phyloP scores from a whole-genome alignment of 2,329 filamentous ascomycete genomes.

The Fusarium beomiforme region DNA sequence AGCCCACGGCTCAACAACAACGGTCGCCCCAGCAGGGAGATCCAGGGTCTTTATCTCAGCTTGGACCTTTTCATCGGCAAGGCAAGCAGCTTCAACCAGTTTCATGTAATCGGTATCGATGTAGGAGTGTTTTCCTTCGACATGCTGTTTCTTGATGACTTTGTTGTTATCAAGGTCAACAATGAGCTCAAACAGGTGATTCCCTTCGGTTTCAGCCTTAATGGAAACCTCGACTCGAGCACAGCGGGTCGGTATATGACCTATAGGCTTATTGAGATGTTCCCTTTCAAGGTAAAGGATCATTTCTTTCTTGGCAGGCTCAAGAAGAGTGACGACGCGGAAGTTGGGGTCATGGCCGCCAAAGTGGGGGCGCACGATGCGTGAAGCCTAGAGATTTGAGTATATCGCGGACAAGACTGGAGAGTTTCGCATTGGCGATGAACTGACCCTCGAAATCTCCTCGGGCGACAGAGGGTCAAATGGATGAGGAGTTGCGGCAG shows the following conservation, averaged over 20 bases:
- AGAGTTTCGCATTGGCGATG: fast-evolving
- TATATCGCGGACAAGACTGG: background rate
- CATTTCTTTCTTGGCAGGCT: constrained; percentile 61
- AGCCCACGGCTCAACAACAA: constrained; percentile 64
- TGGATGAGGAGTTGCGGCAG: constrained; percentile 22
- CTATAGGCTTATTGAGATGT: constrained; percentile 36
- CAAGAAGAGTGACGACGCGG: constrained; percentile 60
- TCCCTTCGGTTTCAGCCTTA: constrained; percentile 2
- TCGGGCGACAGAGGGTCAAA: constrained; percentile 42
- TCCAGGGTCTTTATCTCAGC: constrained; percentile 53
- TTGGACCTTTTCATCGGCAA: constrained; percentile 55
- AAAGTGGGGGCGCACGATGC: constrained; percentile 38
- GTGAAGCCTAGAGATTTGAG: constrained; percentile 31
- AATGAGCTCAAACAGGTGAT: constrained; percentile 44
- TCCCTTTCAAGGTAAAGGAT: constrained; percentile 56
- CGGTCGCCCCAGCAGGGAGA: constrained; percentile 55
- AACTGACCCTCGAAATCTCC: constrained; percentile 39
- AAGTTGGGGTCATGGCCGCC: constrained; percentile 49
- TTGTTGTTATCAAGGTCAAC: constrained; percentile 42
- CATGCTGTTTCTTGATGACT: constrained; percentile 43
- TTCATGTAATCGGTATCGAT: constrained; percentile 61
- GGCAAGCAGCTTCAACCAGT: constrained; percentile 57
- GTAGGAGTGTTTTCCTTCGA: constrained; percentile 56
- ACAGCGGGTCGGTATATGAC: constrained; percentile 42
- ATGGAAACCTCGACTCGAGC: constrained; percentile 53